A percentile compares a stretch with the other conserved stretches of the same genome.
Conservation (phyloP, 177 flowering plant species). For the Vitis hybrid region DNA sequence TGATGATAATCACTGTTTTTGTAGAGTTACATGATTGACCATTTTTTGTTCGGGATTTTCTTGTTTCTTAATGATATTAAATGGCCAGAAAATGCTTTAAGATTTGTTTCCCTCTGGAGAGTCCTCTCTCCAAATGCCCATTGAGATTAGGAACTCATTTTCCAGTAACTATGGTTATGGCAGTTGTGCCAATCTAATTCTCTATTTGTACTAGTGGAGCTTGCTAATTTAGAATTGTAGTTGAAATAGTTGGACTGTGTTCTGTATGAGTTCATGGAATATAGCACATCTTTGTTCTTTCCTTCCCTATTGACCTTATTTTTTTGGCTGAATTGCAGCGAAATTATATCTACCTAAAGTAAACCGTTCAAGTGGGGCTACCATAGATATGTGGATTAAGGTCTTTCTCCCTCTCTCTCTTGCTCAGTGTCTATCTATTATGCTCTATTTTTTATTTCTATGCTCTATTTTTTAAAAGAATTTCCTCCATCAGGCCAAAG, state of each 20-base stretch:
- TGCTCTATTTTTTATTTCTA: not conserved
- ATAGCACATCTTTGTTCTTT: not conserved
- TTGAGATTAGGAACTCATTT: not conserved
- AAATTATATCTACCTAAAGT: slow-evolving; percentile 76
- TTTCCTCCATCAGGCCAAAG: slow-evolving; percentile 60
- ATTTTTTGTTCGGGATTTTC: too few species aligned
- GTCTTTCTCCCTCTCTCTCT: slow-evolving; percentile 28
- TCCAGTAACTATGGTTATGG: not conserved
- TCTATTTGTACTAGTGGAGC: not conserved
- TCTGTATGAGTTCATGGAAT: not conserved
- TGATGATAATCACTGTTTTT: too few species aligned
- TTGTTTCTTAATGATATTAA: too few species aligned
- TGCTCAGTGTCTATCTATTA: not conserved
- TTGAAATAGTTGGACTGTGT: not conserved
- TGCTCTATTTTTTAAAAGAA: not conserved
- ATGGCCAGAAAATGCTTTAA: not conserved
- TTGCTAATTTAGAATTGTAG: not conserved
- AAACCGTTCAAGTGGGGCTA: slow-evolving; percentile 66
- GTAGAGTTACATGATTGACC: too few species aligned
- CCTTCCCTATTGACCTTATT: not conserved
- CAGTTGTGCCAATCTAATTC: not conserved
- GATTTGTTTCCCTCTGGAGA: not conserved
- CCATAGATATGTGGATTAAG: slow-evolving; percentile 87
- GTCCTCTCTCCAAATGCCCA: not conserved
- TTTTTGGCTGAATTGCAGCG: slow-evolving; percentile 47